Base-by-base conservation (phyloP, 371 early-diverging fungal species). In the Gilbertella persicaria region DNA sequence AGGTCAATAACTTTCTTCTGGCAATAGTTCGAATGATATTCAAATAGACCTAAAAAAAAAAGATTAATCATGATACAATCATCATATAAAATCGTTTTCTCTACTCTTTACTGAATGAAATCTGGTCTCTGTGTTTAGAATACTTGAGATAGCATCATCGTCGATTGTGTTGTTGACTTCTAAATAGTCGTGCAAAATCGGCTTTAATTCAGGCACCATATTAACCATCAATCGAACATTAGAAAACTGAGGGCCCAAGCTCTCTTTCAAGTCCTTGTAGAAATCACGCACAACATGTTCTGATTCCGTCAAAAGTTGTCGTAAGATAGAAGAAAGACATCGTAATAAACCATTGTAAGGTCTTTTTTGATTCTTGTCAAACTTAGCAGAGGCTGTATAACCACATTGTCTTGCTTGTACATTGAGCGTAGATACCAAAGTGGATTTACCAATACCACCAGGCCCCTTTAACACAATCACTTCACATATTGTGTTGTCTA, bases 371-470 rank as follows among this genome's bases (percentile, higher is more conserved):
- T 66, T 67, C 16, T 60, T 64, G 44, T 76, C 77, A 19, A 76
- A 76, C 54, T 76, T 76, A 21, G 73, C 65, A 7, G 65, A 55
- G 16, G 73, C 77, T 20, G 71, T 50, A 28, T 68, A 76, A 12
- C 77, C 76, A 39, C 56, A 67, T 19, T 70, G 70, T 14, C 76
- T 57, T 19, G 76, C 68, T 9, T 73, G 60, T 2, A 56, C 60
- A 41, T 68, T 62, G 2, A 75, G 55, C 9, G 60, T 61, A 14
- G 58, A 56, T 5, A 66, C 61, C 8, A 75, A 37, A 13, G 71
- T 64, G 10, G 75, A 71, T 58, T 75, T 75, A 0, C 73, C 73
- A 30, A 73, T 66, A 30, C 77, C 77, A 26, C 71, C 73, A 10
- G 64, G 68, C 2, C 77, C 77, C 14, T 58, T 64, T 14, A 76